Conservation (phyloP, 495 filamentous ascomycete species). For the Penicillium roqueforti region DNA sequence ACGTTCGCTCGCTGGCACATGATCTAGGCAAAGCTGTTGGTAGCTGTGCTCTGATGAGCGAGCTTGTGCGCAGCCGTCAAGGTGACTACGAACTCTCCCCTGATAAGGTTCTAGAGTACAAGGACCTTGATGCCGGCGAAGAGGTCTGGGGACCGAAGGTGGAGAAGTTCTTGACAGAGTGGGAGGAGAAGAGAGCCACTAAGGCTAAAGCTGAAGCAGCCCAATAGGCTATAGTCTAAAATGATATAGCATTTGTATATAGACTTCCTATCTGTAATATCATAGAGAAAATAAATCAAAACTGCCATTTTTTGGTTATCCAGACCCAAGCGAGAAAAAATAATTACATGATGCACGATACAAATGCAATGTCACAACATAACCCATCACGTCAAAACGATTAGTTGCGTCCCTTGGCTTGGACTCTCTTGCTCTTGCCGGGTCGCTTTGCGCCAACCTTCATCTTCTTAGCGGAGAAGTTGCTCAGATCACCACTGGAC, state of each 20-base stretch:
- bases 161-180: conserved; percentile 57
- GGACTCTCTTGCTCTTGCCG: conserved; percentile 62
- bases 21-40: conserved; percentile 82
- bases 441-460: conserved; percentile 59
- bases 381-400: conserved; percentile 6
- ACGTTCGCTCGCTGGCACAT: conserved; percentile 89
- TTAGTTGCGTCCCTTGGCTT: conserved; percentile 31
- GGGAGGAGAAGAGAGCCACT: conserved; percentile 44
- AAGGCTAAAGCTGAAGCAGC: conserved; percentile 17
- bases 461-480: conserved; percentile 80
- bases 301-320: conserved; percentile 15
- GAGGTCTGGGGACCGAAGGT: conserved; percentile 80
- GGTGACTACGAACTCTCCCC: conserved; percentile 63
- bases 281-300: conserved; percentile 5
- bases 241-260: neutral
- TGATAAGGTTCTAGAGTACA: conserved; percentile 75
- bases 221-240: neutral
- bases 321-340: conserved; percentile 11
- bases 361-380: conserved; percentile 11
- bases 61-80: conserved; percentile 75
- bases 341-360: conserved; percentile 12
- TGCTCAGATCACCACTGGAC: conserved; percentile 70
- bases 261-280: conserved; percentile 2
- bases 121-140: conserved; percentile 73
- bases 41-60: conserved; percentile 81